phyloP scores from a whole-genome alignment of 2,329 filamentous ascomycete species.

The Curvularia sp. region DNA sequence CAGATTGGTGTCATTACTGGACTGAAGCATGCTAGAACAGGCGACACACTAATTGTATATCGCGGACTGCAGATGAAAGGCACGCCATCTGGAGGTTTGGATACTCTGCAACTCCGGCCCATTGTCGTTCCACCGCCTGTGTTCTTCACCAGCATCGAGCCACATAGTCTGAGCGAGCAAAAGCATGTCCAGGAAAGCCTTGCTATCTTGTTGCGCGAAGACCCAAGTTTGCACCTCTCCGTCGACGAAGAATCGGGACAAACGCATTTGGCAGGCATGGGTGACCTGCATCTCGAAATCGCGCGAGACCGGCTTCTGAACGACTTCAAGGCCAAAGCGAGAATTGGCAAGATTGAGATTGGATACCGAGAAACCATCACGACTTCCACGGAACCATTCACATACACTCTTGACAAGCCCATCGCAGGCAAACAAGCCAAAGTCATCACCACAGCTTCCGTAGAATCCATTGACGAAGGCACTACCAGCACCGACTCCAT shows the following conservation, averaged over 20 bases:
- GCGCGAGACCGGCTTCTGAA: constrained; percentile 85
- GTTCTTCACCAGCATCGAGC: constrained; percentile 94
- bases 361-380: constrained; percentile 88
- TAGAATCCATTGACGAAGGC: constrained; percentile 65
- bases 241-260: constrained; percentile 90
- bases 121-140: constrained; percentile 92
- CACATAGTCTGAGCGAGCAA: constrained; percentile 76
- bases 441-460: constrained; percentile 73
- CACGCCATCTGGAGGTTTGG: constrained; percentile 71
- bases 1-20: constrained; percentile 95
- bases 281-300: constrained; percentile 92
- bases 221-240: constrained; percentile 86
- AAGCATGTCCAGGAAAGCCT: constrained; percentile 80
- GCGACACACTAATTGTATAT: constrained; percentile 86
- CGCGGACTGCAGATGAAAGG: constrained; percentile 66
- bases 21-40: constrained; percentile 88
- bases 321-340: constrained; percentile 84
- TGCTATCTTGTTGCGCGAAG: constrained; percentile 81
- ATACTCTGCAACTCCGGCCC: constrained; percentile 80
- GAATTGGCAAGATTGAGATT: constrained; percentile 90
- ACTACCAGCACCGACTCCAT: constrained; percentile 27
- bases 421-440: constrained; percentile 81
- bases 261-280: constrained; percentile 94
- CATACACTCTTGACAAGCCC: constrained; percentile 75
- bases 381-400: constrained; percentile 62